Base-by-base conservation (phyloP, 257 asterid species). In the Solanum tarapatanum region DNA sequence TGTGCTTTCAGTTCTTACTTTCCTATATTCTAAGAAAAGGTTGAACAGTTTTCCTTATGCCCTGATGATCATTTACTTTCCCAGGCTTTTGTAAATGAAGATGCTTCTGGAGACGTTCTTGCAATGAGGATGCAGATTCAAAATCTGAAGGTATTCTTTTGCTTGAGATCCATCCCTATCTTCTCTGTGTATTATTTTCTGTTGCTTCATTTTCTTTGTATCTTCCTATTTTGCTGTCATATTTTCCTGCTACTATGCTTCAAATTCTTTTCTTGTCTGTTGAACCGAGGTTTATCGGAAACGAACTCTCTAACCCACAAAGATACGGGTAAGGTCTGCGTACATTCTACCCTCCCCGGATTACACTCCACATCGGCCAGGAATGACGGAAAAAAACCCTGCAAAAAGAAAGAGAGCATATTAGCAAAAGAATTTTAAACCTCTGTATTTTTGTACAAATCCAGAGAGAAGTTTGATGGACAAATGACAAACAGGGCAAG, bases 31-130 rank as follows among this genome's bases (percentile, higher is more conserved):
- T 36, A 82, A 36, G 5, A 41, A 26, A 80, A 80, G 39, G 41
- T 33, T 82, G 41, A 82, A 19, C 69, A 10, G 11, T 86, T 88
- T 28, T 45, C 83, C 80, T 51, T 85, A 77, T 75, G 23, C 45
- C 43, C 85, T 37, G 82, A 85, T 79, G 55, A 24, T 43, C 30
- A 83, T 37, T 45, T 80, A 66, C 88, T 86, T 79, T 89, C 30
- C 70, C 89, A 95, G 98, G 98, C 98, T 87, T 92, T 95, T 86
- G 93, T 95, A 70, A 95, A 95, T 84, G 98, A 95, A 90, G 98
- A 94, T 89, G 96, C 98, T 87, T 95, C 96, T 79, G 98, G 98
- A 83, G 97, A 95, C 76, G 95, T 95, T 86, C 91, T 95, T 89
- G 98, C 96, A 36, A 89, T 95, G 95, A 93, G 95, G 92, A 90